Conservation (phyloP, 441 rosid species). For the Theobroma grandiflorum region DNA sequence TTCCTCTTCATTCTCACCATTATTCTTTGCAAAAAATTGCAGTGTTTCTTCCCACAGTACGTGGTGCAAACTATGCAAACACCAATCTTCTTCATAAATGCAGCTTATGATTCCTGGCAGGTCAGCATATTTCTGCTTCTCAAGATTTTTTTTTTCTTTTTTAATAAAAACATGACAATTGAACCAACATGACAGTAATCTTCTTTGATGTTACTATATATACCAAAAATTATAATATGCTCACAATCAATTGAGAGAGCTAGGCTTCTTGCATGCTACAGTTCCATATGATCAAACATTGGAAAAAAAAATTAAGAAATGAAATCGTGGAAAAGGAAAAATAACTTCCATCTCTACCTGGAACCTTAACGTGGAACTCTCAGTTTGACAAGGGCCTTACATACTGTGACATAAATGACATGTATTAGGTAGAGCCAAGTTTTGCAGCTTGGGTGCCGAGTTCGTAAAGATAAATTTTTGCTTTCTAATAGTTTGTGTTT, state of each 20-base stretch:
- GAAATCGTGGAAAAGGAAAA: neutral
- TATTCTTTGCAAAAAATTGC: conserved; percentile 28
- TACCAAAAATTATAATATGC: no score
- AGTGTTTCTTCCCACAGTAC: conserved; percentile 98
- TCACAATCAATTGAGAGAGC: no score
- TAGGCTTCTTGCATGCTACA: no score
- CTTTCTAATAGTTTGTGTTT: neutral
- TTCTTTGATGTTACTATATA: no score
- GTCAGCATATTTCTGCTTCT: conserved; percentile 41
- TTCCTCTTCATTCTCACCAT: conserved; percentile 20
- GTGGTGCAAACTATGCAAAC: conserved; percentile 62
- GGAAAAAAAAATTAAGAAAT: neutral
- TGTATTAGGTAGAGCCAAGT: no score
- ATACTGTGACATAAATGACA: no score
- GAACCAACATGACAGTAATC: neutral
- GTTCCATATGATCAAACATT: no score
- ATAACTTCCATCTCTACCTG: neutral
- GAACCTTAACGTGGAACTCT: no score
- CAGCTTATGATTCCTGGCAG: conserved; percentile 98
- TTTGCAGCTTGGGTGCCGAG: no score
- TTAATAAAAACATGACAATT: neutral
- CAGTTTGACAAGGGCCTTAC: no score
- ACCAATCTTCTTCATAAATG: conserved; percentile 83
- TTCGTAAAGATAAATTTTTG: neutral
- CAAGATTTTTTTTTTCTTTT: neutral